Conservation (phyloP, 345 rosid genomes). For the Citrus medica region DNA sequence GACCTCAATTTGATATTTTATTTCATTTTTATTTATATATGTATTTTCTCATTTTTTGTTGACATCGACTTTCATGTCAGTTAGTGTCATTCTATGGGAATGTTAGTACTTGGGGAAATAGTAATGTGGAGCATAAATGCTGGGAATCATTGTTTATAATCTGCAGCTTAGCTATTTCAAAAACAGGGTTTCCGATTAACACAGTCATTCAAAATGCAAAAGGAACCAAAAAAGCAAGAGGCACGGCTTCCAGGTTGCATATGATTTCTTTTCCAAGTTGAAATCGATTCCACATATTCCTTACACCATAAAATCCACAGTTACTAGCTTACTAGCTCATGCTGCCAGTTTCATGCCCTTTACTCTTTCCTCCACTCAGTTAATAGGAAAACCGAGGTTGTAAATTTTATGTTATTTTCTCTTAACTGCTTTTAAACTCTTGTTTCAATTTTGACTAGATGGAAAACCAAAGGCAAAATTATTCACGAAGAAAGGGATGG, state of each 20-base stretch:
- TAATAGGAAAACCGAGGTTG: background rate
- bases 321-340: background rate
- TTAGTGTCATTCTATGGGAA: background rate
- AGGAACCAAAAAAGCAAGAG: slow-evolving; percentile 47
- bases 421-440: background rate
- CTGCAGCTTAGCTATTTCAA: no score
- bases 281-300: background rate
- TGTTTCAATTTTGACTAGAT: slow-evolving; percentile 31
- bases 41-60: background rate
- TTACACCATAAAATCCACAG: no score
- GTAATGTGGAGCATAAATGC: background rate
- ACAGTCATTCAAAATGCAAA: no score
- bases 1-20: background rate
- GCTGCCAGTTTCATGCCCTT: background rate
- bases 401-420: background rate
- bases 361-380: background rate
- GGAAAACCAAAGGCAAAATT: slow-evolving; percentile 54
- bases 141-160: no score
- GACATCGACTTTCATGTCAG: background rate
- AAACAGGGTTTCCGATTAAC: no score
- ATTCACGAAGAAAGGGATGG: slow-evolving; percentile 46
- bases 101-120: background rate
- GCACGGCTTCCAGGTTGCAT: slow-evolving; percentile 24
- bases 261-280: background rate
- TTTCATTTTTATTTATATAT: background rate